Evolutionary conservation across 1,139 yeast genomes (phyloP), one percentile per base, ranked within the genome.

Genomic region (Geotrichum histeridarum): DNA sequence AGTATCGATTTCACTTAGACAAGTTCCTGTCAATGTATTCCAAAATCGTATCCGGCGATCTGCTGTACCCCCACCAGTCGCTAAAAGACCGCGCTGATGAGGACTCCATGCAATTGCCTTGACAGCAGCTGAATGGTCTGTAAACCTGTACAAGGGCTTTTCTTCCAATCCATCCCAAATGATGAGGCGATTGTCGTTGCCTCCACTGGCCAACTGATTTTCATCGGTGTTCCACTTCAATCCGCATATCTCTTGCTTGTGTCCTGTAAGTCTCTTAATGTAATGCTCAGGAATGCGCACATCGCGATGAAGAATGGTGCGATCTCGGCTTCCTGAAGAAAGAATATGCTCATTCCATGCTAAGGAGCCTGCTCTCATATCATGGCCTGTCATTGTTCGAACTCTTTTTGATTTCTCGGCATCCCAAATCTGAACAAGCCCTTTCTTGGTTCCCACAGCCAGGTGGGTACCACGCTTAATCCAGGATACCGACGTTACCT

Each of bases 81-180:
- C 98, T 53, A 93, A 71, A 2, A 91, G 78, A 0, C 98, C 98
- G 56, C 98, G 75, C 67, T 89, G 96, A 67, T 93, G 98, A 0
- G 99, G 98, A 0, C 95, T 87, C 99, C 99, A 93, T 1, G 96
- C 88, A 53, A 93, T 79, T 1, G 98, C 99, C 70, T 91, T 93
- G 5, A 93, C 95, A 0, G 99, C 99, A 0, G 99, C 98, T 18
- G 81, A 81, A 66, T 93, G 99, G 60, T 89, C 96, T 6, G 78
- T 77, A 63, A 91, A 86, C 58, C 78, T 83, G 67, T 84, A 80
- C 37, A 89, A 69, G 1, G 99, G 98, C 41, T 60, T 62, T 50
- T 69, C 78, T 55, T 79, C 77, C 43, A 86, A 69, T 0, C 95
- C 96, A 66, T 89, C 96, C 94, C 97, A 94, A 8, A 65, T 51